phyloP scores from a whole-genome alignment of 768 basidiomycete species.

The Exidia glandulosa region DNA sequence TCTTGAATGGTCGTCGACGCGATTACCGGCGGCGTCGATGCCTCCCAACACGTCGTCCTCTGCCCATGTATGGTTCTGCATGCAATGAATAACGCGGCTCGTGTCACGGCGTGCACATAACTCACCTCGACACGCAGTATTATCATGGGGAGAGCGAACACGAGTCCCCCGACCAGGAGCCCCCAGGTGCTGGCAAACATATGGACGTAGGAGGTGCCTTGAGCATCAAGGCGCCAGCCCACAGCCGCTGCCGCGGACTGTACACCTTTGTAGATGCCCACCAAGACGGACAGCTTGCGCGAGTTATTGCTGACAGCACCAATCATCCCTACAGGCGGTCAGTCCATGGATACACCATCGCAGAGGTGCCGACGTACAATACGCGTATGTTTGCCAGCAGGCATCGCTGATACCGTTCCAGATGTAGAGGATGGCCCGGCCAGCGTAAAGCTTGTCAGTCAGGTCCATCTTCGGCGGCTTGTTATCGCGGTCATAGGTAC shows the following conservation, averaged over 20 bases:
- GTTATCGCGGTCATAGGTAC: conserved; percentile 43
- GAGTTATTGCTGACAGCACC: conserved; percentile 81
- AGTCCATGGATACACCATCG: not conserved
- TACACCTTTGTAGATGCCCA: conserved; percentile 71
- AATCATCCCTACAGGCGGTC: not conserved
- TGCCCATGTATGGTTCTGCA: not conserved
- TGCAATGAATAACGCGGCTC: not conserved
- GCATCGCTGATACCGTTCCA: conserved; percentile 68
- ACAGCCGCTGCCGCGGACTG: conserved; percentile 72
- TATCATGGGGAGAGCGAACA: conserved; percentile 64
- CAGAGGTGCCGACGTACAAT: conserved; percentile 42
- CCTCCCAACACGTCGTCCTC: not conserved
- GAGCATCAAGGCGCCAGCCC: conserved; percentile 58
- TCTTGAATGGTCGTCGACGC: not conserved
- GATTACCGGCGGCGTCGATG: not conserved
- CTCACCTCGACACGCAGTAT: conserved; percentile 46
- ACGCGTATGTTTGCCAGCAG: conserved; percentile 77
- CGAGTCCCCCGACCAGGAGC: conserved; percentile 49
- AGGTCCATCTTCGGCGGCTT: conserved; percentile 45
- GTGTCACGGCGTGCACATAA: not conserved
- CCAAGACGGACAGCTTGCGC: conserved; percentile 65
- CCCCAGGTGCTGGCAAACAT: conserved; percentile 67
- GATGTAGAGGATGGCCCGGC: conserved; percentile 51
- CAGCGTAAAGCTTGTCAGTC: conserved; percentile 40
- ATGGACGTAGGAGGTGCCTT: conserved; percentile 37